Conservation (phyloP, 2,329 filamentous ascomycete genomes). For the Aspergillus tamarii region DNA sequence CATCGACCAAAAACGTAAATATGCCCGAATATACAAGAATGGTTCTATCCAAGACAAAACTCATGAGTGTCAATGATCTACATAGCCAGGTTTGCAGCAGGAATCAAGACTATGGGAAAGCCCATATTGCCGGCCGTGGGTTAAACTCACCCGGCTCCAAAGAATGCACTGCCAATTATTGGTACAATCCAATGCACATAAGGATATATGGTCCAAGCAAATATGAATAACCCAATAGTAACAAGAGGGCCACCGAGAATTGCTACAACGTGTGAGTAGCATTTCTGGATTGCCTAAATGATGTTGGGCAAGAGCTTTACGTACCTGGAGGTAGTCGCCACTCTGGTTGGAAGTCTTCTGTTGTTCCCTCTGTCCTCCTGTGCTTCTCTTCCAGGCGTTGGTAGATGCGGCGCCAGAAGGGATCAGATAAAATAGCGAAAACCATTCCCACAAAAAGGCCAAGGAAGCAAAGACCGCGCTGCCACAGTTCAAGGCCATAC, state of each 20-base stretch:
- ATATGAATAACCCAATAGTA: constrained; percentile 81
- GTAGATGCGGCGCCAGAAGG: constrained; percentile 52
- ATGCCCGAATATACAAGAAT: constrained; percentile 80
- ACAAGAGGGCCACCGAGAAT: constrained; percentile 77
- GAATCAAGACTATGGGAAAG: neutral
- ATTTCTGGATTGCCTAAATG: constrained; percentile 9
- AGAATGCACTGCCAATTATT: constrained; percentile 72
- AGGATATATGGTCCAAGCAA: constrained; percentile 81
- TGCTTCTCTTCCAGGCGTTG: constrained; percentile 44
- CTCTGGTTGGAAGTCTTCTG: constrained; percentile 73
- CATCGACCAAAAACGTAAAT: constrained; percentile 82
- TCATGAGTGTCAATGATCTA: neutral
- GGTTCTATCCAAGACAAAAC: constrained; percentile 53
- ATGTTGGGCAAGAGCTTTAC: constrained; percentile 29
- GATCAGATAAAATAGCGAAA: constrained; percentile 48
- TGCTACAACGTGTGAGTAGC: constrained; percentile 35
- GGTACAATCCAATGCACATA: constrained; percentile 75
- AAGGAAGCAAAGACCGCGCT: constrained; percentile 78
- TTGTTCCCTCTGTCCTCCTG: constrained; percentile 35
- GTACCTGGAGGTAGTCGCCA: constrained; percentile 73
- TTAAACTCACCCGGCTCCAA: constrained; percentile 67
- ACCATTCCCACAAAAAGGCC: constrained; percentile 54
- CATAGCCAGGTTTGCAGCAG: neutral
- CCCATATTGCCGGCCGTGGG: constrained; percentile 12
- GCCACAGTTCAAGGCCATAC: constrained; percentile 77